A percentile compares a stretch with the other conserved stretches of the same genome.
Conservation (phyloP, 129 eudicot species). For the Calendula officinalis region DNA sequence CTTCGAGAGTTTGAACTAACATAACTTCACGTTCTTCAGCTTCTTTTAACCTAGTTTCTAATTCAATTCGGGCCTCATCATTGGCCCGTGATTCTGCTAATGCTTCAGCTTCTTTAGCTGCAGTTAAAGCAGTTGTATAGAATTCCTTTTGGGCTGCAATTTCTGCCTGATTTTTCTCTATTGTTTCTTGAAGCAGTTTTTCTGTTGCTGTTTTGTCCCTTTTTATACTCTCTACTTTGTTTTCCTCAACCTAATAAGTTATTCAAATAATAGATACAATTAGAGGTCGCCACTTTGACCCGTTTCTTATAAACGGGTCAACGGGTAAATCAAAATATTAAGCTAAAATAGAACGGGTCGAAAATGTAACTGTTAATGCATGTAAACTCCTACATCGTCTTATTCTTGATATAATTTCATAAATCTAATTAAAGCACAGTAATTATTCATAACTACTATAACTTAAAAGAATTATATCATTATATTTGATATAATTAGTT, state of each 20-base stretch:
- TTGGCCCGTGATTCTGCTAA: slow-evolving; percentile 91
- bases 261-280: slow-evolving; percentile 4
- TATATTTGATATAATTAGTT: not conserved
- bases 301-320: not conserved
- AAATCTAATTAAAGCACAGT: too few relatives aligned
- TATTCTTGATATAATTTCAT: not conserved
- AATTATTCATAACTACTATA: too few relatives aligned
- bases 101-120: slow-evolving; percentile 95
- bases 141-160: slow-evolving; percentile 82
- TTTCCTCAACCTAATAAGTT: slow-evolving; percentile 78
- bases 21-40: slow-evolving; percentile 89
- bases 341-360: not conserved
- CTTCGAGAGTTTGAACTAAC: slow-evolving; percentile 91
- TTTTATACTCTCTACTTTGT: slow-evolving; percentile 83
- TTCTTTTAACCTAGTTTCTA: slow-evolving; percentile 74
- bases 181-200: slow-evolving; percentile 89
- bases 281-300: not conserved
- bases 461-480: too few relatives aligned
- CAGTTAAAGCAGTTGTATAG: slow-evolving; percentile 71
- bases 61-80: slow-evolving; percentile 80
- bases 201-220: slow-evolving; percentile 87
- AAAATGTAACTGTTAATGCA: not conserved
- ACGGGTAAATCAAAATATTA: not conserved
- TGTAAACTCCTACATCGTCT: not conserved
- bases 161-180: slow-evolving; percentile 85